Evolutionary conservation across 495 filamentous ascomycete species (phyloP).

Genomic region (Clavariopsis aquatica): DNA sequence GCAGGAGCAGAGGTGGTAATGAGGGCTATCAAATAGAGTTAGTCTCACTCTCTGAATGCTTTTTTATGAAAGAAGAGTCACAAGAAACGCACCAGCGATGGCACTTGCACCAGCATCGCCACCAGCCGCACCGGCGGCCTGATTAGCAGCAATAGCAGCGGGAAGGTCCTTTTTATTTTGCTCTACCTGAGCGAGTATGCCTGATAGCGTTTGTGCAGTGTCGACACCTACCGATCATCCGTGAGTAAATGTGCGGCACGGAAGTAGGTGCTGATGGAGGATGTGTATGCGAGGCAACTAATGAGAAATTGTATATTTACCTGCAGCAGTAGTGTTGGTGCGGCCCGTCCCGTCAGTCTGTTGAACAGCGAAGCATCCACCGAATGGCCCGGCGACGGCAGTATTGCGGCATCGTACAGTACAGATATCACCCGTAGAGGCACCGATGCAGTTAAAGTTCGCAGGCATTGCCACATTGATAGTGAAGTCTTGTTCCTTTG

Average conservation of each 20-base stretch:
- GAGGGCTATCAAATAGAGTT: constrained; percentile 7
- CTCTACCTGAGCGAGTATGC: constrained; percentile 20
- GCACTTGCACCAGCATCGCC: constrained; percentile 5
- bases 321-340: constrained; percentile 12
- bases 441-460: constrained; percentile 26
- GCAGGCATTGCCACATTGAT: constrained; percentile 25
- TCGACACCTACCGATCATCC: constrained; percentile 18
- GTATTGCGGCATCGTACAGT: constrained; percentile 24
- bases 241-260: constrained; percentile 1
- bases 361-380: constrained; percentile 26
- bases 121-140: constrained; percentile 17
- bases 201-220: constrained; percentile 22
- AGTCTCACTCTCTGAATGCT: background rate
- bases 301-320: constrained; percentile 4
- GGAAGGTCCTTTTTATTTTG: constrained; percentile 25
- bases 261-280: background rate
- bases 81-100: constrained; percentile 19
- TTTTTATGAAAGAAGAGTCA: background rate
- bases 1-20: background rate
- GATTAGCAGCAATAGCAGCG: constrained; percentile 22
- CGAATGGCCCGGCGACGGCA: constrained; percentile 23
- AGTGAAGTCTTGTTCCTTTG: constrained; percentile 23
- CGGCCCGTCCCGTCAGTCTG: constrained; percentile 25
- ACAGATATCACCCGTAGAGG: constrained; percentile 26
- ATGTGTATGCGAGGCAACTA: background rate